phyloP scores from a whole-genome alignment of 306 rosid species.

The Dalbergia cultrata region DNA sequence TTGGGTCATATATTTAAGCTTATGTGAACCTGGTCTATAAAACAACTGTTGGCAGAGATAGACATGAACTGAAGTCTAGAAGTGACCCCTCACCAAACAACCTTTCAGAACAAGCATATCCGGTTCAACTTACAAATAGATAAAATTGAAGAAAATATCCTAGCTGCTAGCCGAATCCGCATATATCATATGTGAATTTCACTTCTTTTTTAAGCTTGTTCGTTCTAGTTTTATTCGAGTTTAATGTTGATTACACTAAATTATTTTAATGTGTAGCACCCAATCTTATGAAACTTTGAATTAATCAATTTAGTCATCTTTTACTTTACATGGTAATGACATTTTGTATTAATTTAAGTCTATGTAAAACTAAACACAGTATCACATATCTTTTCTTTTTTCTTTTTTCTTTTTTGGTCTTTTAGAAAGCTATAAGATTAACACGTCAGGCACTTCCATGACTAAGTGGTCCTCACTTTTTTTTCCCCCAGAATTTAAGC shows the following conservation, averaged over 20 bases:
- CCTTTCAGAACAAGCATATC: slow-evolving; percentile 1
- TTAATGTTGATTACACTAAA: background rate
- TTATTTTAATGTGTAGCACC: background rate
- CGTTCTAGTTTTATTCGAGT: background rate
- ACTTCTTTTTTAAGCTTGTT: background rate
- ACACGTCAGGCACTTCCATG: too few species aligned
- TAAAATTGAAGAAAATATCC: background rate
- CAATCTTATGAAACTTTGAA: background rate
- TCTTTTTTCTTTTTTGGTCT: too few species aligned
- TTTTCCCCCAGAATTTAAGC: too few species aligned
- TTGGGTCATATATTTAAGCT: slow-evolving; percentile 9
- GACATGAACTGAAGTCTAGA: background rate
- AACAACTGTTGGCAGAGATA: slow-evolving; percentile 27
- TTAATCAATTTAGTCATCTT: background rate
- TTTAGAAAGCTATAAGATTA: too few species aligned
- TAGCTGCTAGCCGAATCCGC: background rate
- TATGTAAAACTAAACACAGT: too few species aligned
- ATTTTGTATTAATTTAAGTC: too few species aligned
- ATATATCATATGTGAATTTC: background rate
- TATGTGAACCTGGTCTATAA: background rate
- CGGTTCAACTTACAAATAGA: background rate
- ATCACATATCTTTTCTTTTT: too few species aligned
- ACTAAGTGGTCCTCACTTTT: too few species aligned
- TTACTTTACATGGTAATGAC: background rate
- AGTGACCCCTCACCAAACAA: slow-evolving; percentile 9